Evolutionary conservation across 2,329 filamentous ascomycete genomes (phyloP).

Genomic region (Stemphylium vesicarium): DNA sequence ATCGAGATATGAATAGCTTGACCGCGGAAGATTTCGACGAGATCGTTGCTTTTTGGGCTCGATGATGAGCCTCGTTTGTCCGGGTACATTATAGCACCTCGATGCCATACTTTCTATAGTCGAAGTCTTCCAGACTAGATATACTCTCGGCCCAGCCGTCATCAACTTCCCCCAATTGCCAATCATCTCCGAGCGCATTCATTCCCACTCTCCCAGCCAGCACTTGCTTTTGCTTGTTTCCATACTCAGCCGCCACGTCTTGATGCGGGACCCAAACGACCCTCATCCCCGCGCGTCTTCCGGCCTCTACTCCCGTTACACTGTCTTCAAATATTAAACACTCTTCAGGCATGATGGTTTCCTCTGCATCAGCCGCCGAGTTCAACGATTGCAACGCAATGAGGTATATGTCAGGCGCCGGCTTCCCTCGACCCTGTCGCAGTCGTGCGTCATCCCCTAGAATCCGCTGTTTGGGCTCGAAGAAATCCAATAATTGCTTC

Average conservation of each 20-base stretch:
- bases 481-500: background rate
- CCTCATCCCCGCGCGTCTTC: constrained; percentile 44
- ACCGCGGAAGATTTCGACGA: constrained; percentile 2
- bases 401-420: too few relatives aligned
- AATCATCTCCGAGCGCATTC: background rate
- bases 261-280: constrained; percentile 46
- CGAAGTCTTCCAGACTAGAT: constrained; percentile 16
- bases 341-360: constrained; percentile 26
- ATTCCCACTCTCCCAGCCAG: constrained; percentile 18
- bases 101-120: constrained; percentile 14
- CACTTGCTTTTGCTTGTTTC: constrained; percentile 18
- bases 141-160: constrained; percentile 22
- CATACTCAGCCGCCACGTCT: constrained; percentile 25
- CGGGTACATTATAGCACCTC: background rate
- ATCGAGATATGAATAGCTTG: constrained; percentile 3
- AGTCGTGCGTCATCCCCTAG: too few relatives aligned
- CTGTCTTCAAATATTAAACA: constrained; percentile 48
- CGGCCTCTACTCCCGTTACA: constrained; percentile 40
- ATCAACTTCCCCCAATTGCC: constrained; percentile 3
- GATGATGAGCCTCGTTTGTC: too few relatives aligned
- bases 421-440: too few relatives aligned
- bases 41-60: too few relatives aligned
- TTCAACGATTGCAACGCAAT: too few relatives aligned
- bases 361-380: constrained; percentile 1
- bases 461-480: too few relatives aligned